These are phyloP conservation scores for Leccinum imitatum DNA, from an alignment of 768 basidiomycete species.

Conservation along the genomic window DNA sequence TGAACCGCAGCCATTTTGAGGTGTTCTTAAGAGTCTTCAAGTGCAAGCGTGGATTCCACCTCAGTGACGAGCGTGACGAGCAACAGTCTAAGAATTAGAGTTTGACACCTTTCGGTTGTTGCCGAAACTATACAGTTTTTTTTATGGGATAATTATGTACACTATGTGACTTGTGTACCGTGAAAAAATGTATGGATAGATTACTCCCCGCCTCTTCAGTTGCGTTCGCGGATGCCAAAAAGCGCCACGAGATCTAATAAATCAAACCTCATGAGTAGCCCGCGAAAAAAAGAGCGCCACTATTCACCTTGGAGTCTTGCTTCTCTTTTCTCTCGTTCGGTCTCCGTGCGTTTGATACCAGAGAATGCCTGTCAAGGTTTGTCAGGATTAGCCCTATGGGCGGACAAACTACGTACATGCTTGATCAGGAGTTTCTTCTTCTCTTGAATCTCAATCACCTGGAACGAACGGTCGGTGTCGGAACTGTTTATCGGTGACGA, in stretches of 20 bases:
- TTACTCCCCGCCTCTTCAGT: not conserved
- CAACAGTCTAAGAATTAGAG: slow-evolving; percentile 21
- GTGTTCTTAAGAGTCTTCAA: slow-evolving; percentile 34
- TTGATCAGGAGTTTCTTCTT: slow-evolving; percentile 78
- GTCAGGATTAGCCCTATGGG: not conserved
- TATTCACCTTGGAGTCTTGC: slow-evolving; percentile 73
- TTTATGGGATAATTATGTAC: not conserved
- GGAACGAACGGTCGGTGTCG: slow-evolving; percentile 2
- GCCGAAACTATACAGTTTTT: slow-evolving; percentile 33
- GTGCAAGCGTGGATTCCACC: slow-evolving; percentile 14
- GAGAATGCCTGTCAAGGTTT: slow-evolving; percentile 67
- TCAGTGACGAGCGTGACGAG: slow-evolving; percentile 19
- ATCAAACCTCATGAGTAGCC: not conserved
- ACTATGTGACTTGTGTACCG: slow-evolving; percentile 1
- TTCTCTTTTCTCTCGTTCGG: slow-evolving; percentile 72
- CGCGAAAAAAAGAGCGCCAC: not conserved
- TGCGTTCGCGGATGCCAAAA: slow-evolving; percentile 43
- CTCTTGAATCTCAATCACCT: slow-evolving; percentile 85
- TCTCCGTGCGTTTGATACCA: slow-evolving; percentile 75
- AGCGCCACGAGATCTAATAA: slow-evolving; percentile 57
- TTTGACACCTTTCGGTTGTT: slow-evolving; percentile 22
- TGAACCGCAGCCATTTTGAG: slow-evolving; percentile 61
- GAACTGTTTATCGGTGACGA: not conserved
- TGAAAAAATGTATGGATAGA: not conserved
- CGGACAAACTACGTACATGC: slow-evolving; percentile 45